Evolutionary conservation across 176 grass and related monocot species (phyloP).

Genomic region (Paspalum vaginatum): DNA sequence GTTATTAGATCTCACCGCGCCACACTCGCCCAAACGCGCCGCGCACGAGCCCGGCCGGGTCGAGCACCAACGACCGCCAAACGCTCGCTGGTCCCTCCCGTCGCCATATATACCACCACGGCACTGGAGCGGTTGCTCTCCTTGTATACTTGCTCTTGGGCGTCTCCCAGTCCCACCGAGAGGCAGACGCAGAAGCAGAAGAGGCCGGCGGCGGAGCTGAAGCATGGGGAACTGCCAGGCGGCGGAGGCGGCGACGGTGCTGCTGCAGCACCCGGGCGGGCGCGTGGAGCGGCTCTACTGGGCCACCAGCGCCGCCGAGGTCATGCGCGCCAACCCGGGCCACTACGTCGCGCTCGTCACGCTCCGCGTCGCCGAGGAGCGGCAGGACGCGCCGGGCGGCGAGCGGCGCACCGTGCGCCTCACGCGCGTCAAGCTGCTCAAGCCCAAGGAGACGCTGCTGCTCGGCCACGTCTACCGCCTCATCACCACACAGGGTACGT

Average conservation of each 20-base stretch:
- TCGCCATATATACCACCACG: conserved; percentile 44
- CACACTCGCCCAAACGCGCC: background rate
- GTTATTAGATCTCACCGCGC: background rate
- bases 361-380: conserved; percentile 64
- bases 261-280: conserved; percentile 83
- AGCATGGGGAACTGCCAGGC: conserved; percentile 95
- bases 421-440: conserved; percentile 89
- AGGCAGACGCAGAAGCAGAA: background rate
- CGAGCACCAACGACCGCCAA: no score
- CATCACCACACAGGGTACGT: conserved; percentile 78
- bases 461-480: conserved; percentile 88
- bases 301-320: conserved; percentile 66
- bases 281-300: conserved; percentile 77
- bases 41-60: background rate
- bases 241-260: conserved; percentile 75
- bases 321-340: conserved; percentile 93
- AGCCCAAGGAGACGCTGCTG: conserved; percentile 75
- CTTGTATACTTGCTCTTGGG: background rate
- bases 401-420: conserved; percentile 59
- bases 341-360: conserved; percentile 93
- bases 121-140: conserved; percentile 7
- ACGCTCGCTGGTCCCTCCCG: background rate
- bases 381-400: conserved; percentile 35
- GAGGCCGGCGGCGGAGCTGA: background rate
- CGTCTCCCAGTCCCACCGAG: background rate